A percentile compares a stretch with the other conserved stretches of the same genome.
Evolutionary conservation across 2,329 filamentous ascomycete genomes (phyloP).

Genomic region (Aschersonia sp.): DNA sequence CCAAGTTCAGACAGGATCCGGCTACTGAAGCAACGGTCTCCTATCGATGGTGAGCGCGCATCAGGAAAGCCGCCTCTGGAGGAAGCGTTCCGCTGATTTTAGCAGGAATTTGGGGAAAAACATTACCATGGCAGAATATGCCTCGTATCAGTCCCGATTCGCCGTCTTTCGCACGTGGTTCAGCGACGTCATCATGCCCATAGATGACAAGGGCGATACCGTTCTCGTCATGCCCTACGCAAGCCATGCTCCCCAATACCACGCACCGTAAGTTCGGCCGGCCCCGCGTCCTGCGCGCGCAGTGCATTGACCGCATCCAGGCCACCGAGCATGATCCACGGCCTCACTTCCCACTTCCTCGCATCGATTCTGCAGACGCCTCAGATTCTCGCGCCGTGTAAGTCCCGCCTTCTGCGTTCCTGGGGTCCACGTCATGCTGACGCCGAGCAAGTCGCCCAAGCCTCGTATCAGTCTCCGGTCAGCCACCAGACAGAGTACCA

Average conservation of each 20-base stretch:
- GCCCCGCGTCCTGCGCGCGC: not conserved
- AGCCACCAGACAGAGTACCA: constrained; percentile 13
- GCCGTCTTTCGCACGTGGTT: constrained; percentile 18
- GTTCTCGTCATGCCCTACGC: constrained; percentile 12
- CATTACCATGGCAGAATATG: constrained; percentile 10
- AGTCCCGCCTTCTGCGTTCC: constrained; percentile 6
- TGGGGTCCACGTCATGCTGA: too few species aligned
- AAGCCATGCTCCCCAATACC: constrained; percentile 8
- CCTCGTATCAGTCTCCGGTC: constrained; percentile 15
- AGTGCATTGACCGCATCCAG: not conserved
- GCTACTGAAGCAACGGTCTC: constrained; percentile 15
- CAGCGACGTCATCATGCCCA: constrained; percentile 10
- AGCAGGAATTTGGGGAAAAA: constrained; percentile 11
- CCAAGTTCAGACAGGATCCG: constrained; percentile 10
- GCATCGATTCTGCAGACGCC: constrained; percentile 15
- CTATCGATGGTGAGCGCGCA: constrained; percentile 14
- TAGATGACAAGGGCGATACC: constrained; percentile 4
- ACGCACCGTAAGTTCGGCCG: constrained; percentile 1
- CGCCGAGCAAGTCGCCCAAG: constrained; percentile 13
- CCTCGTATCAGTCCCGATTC: constrained; percentile 10
- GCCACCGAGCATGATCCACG: constrained; percentile 6
- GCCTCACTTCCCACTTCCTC: constrained; percentile 13
- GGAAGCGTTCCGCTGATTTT: not conserved
- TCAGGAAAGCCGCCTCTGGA: not conserved
- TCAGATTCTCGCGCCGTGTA: constrained; percentile 19